These are phyloP conservation scores for Scedosporium apiospermum DNA, from an alignment of 2,329 filamentous ascomycete species.

Conservation along the genomic window DNA sequence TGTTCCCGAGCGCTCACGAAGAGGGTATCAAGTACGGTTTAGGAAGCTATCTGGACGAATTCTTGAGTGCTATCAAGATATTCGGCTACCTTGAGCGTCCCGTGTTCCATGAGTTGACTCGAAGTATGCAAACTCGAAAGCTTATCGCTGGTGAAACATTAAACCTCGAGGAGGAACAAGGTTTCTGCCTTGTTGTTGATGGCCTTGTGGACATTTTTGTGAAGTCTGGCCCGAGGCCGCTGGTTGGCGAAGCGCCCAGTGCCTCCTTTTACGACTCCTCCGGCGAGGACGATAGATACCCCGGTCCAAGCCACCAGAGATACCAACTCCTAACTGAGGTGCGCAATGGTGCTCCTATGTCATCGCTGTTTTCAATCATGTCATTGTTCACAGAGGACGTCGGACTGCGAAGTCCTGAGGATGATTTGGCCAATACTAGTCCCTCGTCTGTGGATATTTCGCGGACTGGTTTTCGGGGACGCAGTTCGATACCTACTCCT, in stretches of 20 bases:
- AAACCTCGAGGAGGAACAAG: slow-evolving; percentile 92
- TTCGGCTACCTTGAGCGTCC: slow-evolving; percentile 95
- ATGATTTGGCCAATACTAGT: slow-evolving; percentile 32
- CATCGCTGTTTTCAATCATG: slow-evolving; percentile 92
- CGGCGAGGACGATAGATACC: slow-evolving; percentile 57
- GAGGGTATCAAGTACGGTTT: slow-evolving; percentile 82
- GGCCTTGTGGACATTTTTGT: slow-evolving; percentile 96
- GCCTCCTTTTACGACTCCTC: slow-evolving; percentile 25
- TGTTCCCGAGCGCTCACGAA: slow-evolving; percentile 90
- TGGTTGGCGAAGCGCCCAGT: slow-evolving; percentile 11
- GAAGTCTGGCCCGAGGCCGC: slow-evolving; percentile 58
- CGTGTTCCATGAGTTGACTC: slow-evolving; percentile 93
- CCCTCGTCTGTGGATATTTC: background rate
- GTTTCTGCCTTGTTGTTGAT: slow-evolving; percentile 95
- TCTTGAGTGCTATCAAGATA: slow-evolving; percentile 96
- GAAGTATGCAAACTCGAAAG: slow-evolving; percentile 97
- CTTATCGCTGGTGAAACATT: slow-evolving; percentile 93
- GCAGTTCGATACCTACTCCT: background rate
- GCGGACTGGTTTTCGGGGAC: background rate
- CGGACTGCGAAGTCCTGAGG: slow-evolving; percentile 59
- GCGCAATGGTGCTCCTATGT: slow-evolving; percentile 97
- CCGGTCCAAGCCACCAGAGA: slow-evolving; percentile 60
- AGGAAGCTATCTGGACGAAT: slow-evolving; percentile 95
- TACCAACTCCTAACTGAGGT: slow-evolving; percentile 96
- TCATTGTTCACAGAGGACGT: slow-evolving; percentile 95